phyloP scores from a whole-genome alignment of 129 eudicot genomes.

The Ambrosia artemisiifolia region DNA sequence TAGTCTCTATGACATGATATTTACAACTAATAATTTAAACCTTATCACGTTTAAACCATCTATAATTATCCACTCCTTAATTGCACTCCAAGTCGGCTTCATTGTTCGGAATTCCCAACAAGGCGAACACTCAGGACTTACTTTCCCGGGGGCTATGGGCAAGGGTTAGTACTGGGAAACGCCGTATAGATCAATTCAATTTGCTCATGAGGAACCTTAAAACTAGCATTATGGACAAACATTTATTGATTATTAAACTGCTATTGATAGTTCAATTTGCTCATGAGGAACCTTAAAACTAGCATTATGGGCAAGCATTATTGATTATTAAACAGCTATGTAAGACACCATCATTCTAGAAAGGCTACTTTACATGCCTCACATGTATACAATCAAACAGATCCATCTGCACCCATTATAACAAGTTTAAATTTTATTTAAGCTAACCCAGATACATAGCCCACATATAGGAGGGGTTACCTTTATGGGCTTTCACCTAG shows the following conservation, averaged over 20 bases:
- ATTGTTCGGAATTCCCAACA: too few species aligned
- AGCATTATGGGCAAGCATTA: slow-evolving; percentile 3
- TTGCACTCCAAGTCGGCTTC: too few species aligned
- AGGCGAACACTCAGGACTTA: too few species aligned
- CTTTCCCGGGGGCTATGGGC: too few species aligned
- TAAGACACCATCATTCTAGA: neutral
- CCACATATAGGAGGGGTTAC: neutral
- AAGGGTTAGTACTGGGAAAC: too few species aligned
- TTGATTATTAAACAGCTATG: neutral
- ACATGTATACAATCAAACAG: neutral
- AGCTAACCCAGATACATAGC: slow-evolving; percentile 13
- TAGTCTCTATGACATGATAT: too few species aligned
- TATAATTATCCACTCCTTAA: too few species aligned
- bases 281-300: neutral
- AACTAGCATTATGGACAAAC: neutral
- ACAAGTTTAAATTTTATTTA: slow-evolving; percentile 25
- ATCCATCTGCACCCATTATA: slow-evolving; percentile 7
- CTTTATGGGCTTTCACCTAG: slow-evolving; percentile 18
- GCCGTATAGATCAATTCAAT: neutral
- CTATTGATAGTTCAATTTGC: neutral
- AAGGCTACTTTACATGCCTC: neutral
- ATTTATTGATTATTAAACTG: neutral
- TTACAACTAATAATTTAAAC: too few species aligned
- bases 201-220: neutral
- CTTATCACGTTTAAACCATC: too few species aligned